Conservation (phyloP, 176 grass and related monocot species). For the Zoysia pacifica region DNA sequence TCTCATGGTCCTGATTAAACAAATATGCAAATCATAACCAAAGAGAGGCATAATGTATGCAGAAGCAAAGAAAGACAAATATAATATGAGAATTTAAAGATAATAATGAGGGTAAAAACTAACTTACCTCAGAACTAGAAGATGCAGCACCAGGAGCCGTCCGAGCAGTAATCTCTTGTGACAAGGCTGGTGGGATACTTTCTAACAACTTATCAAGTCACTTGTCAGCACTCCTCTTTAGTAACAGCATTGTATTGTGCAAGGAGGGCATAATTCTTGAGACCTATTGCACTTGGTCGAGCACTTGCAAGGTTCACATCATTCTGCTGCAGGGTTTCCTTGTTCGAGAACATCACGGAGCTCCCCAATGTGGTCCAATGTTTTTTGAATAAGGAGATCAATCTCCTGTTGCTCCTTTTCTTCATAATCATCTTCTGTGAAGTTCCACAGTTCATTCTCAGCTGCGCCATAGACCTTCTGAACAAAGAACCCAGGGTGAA, state of each 20-base stretch:
- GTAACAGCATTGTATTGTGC: constrained; percentile 63
- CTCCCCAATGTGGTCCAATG: constrained; percentile 64
- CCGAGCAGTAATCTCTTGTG: constrained; percentile 42
- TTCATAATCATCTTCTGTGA: constrained; percentile 85
- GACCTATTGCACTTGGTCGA: background rate
- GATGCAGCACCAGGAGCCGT: too few relatives aligned
- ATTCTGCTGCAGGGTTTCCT: background rate
- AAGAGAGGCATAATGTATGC: background rate
- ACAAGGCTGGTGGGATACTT: constrained; percentile 42
- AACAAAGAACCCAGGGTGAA: constrained; percentile 86
- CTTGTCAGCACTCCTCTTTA: constrained; percentile 51
- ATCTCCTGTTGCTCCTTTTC: constrained; percentile 74
- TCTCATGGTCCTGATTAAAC: constrained; percentile 28
- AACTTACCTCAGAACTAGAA: constrained; percentile 50
- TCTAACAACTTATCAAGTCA: constrained; percentile 91
- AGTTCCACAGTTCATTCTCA: constrained; percentile 80
- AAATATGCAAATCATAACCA: background rate
- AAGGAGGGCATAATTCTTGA: constrained; percentile 55
- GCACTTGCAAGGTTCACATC: constrained; percentile 38
- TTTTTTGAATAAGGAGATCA: constrained; percentile 80
- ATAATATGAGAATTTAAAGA: constrained; percentile 29
- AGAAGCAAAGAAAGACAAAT: constrained; percentile 11
- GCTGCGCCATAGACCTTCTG: constrained; percentile 89
- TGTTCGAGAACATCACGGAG: constrained; percentile 41
- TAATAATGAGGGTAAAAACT: background rate